Conservation (phyloP, 495 filamentous ascomycete genomes). For the Filosporella fistucella region DNA sequence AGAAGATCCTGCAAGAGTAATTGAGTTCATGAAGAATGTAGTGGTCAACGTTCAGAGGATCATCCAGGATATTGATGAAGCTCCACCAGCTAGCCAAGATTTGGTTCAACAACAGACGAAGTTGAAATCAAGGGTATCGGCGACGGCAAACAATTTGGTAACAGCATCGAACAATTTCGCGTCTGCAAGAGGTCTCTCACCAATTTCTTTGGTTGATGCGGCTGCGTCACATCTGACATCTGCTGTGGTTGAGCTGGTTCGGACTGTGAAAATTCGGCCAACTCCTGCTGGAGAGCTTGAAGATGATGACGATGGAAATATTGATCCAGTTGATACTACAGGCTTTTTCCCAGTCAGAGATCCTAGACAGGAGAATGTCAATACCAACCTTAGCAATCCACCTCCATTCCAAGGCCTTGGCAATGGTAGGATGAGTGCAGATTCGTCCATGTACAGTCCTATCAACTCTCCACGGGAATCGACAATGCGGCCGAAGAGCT, state of each 20-base stretch:
- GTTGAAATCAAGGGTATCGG: conserved; percentile 74
- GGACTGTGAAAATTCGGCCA: conserved; percentile 75
- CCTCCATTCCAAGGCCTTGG: conserved; percentile 45
- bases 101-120: conserved; percentile 51
- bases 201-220: conserved; percentile 90
- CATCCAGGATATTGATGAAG: conserved; percentile 68
- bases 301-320: conserved; percentile 63
- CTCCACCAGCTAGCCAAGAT: conserved; percentile 41
- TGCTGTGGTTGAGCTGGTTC: conserved; percentile 79
- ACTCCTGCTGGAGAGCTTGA: conserved; percentile 71
- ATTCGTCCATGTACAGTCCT: conserved; percentile 52
- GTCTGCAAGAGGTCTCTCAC: conserved; percentile 74
- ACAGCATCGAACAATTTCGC: conserved; percentile 91
- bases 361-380: conserved; percentile 23
- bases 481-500: conserved; percentile 26
- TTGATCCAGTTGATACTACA: conserved; percentile 46
- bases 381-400: conserved; percentile 21
- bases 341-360: conserved; percentile 39
- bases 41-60: conserved; percentile 76
- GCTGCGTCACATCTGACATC: conserved; percentile 89
- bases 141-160: conserved; percentile 92
- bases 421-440: conserved; percentile 30
- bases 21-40: conserved; percentile 77
- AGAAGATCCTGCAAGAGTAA: conserved; percentile 64
- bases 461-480: conserved; percentile 50